Base-by-base conservation (phyloP, 257 asterid species). In the Haberlea rhodopensis region DNA sequence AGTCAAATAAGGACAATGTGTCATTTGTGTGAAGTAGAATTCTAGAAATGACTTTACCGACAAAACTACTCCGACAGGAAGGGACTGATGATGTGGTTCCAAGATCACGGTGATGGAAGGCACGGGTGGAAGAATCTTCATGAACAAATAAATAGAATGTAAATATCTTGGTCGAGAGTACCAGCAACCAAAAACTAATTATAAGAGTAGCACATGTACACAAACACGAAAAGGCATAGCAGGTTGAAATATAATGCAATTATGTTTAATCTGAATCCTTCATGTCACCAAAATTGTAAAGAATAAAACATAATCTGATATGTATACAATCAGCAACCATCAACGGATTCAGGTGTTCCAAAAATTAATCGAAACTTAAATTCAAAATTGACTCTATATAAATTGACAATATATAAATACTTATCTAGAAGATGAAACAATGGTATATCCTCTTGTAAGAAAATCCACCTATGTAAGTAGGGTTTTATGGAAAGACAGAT, bases 71-170 rank as follows among this genome's bases (percentile, higher is more conserved):
- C 99, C 99, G 11, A 92, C 88, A 3, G 91, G 91, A 53, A 70
- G 76, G 54, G 87, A 82, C 59, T 89, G 69, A 68, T 92, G 99
- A 71, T 87, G 87, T 9, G 96, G 94, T 71, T 80, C 70, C 79
- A 92, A 82, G 64, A 84, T 76, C 57, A 79, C 97, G 53, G 52
- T 63, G 71, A 92, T 90, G 0, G 91, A 63, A 67, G 99, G 95
- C 71, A 92, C 99, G 0, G 83, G 95, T 1, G 95, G 97, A 20
- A 89, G 97, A 71, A n/a, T 87, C 97, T 92, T 82, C 68, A 76
- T 0, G 63, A 67, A 24, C 19, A 60, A 53, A 65, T 24, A 21
- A 43, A 6, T n/a, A 22, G 34, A 28, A 65, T 34, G 18, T 52
- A 53, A 75, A 60, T 24, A 73, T 62, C 5, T 24, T 32, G 21